Conservation (phyloP, 805 yeast genomes). For the Pichia insulana region DNA sequence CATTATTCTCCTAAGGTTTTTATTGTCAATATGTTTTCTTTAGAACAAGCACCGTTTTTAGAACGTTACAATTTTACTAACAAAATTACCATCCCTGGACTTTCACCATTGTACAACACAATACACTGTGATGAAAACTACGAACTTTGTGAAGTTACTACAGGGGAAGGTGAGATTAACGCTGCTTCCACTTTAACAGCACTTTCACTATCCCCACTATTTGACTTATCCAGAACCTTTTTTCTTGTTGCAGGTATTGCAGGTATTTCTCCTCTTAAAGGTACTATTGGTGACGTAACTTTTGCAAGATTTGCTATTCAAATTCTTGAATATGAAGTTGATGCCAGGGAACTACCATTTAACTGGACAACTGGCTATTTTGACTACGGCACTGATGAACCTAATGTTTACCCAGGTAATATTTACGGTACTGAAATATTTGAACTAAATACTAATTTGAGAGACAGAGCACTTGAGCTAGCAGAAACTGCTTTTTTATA, state of each 20-base stretch:
- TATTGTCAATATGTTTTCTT: conserved; percentile 46
- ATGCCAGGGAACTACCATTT: conserved; percentile 37
- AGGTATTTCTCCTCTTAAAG: conserved; percentile 49
- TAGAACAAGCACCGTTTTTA: conserved; percentile 47
- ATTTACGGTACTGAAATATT: conserved; percentile 60
- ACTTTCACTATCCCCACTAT: conserved; percentile 41
- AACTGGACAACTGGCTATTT: conserved; percentile 58
- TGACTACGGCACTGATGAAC: conserved; percentile 43
- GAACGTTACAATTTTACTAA: conserved; percentile 37
- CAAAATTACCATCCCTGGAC: conserved; percentile 57
- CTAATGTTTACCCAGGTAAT: conserved; percentile 41
- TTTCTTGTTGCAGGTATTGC: conserved; percentile 60
- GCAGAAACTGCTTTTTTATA: conserved; percentile 37
- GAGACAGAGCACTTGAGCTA: conserved; percentile 48
- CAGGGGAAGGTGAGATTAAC: conserved; percentile 65
- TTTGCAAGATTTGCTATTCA: conserved; percentile 55
- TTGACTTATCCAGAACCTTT: conserved; percentile 52
- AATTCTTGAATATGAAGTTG: conserved; percentile 51
- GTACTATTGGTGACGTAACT: conserved; percentile 53
- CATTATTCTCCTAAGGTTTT: conserved; percentile 45
- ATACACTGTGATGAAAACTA: conserved; percentile 47
- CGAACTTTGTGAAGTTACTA: conserved; percentile 50
- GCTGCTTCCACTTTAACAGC: conserved; percentile 56
- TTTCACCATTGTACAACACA: conserved; percentile 50
- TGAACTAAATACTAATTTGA: conserved; percentile 49